Evolutionary conservation across 352 stramenopile species (phyloP).

Genomic region (Globisporangium apiculatum): DNA sequence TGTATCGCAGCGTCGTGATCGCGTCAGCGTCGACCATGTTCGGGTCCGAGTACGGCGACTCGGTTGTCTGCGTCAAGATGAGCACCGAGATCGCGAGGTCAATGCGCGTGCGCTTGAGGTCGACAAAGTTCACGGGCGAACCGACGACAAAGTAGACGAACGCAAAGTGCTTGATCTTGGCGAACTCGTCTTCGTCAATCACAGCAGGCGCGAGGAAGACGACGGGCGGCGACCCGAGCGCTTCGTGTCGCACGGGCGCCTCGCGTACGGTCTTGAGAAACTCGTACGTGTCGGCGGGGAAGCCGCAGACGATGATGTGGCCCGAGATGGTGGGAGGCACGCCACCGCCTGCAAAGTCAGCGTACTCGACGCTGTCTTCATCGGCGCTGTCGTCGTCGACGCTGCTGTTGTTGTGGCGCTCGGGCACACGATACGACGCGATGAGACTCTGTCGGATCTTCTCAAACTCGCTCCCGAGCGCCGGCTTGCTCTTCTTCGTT

Average conservation of each 20-base stretch:
- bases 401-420: constrained; percentile 5
- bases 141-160: constrained; percentile 64
- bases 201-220: constrained; percentile 47
- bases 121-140: constrained; percentile 66
- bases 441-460: constrained; percentile 54
- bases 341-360: constrained; percentile 36
- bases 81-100: constrained; percentile 46
- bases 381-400: constrained; percentile 1
- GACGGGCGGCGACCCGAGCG: constrained; percentile 30
- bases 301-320: constrained; percentile 70
- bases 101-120: constrained; percentile 66
- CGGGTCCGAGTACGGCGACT: constrained; percentile 50
- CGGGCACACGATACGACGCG: constrained; percentile 37
- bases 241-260: constrained; percentile 30
- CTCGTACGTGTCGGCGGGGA: constrained; percentile 51
- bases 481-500: constrained; percentile 52
- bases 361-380: constrained; percentile 29
- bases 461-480: constrained; percentile 48
- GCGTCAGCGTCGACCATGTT: constrained; percentile 82
- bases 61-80: constrained; percentile 46
- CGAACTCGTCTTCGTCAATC: constrained; percentile 54
- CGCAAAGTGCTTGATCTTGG: constrained; percentile 37
- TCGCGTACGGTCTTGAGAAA: constrained; percentile 72
- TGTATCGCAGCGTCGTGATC: constrained; percentile 77
- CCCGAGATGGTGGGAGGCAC: constrained; percentile 30